These are phyloP conservation scores for Fragaria ananassa DNA, from an alignment of 306 rosid genomes.

Conservation along the genomic window DNA sequence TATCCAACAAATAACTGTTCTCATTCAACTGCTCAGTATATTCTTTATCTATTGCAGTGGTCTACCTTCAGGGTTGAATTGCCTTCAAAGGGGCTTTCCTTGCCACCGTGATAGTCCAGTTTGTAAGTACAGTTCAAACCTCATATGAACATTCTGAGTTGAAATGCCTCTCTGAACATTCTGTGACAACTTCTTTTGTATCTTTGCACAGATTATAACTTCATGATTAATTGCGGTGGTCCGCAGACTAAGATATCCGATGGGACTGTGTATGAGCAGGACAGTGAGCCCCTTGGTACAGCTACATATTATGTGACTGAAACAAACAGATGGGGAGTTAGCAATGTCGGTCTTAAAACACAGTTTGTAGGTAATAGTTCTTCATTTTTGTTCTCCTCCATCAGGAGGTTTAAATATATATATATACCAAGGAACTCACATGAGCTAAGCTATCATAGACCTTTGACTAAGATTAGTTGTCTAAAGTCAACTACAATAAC, in stretches of 20 bases:
- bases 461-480: not conserved
- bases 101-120: conserved; percentile 51
- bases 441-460: not conserved
- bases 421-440: not conserved
- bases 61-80: conserved; percentile 60
- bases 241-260: conserved; percentile 29
- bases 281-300: conserved; percentile 57
- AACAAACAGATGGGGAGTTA: conserved; percentile 61
- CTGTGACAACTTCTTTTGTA: not conserved
- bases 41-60: conserved; percentile 37
- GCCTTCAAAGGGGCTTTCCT: conserved; percentile 69
- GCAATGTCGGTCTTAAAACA: conserved; percentile 54
- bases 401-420: not conserved
- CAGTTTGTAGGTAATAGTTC: not conserved
- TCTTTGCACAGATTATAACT: conserved; percentile 51
- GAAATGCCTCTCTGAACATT: conserved; percentile 1
- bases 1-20: not conserved
- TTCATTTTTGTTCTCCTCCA: not conserved
- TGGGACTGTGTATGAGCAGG: conserved; percentile 44
- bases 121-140: conserved; percentile 49
- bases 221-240: conserved; percentile 74
- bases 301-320: conserved; percentile 61
- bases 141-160: not conserved
- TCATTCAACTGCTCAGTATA: not conserved
- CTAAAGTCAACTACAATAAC: not conserved